Evolutionary conservation across 129 eudicot genomes (phyloP), one percentile per base, ranked within the genome.

Genomic region (Pulicaria dysenterica): DNA sequence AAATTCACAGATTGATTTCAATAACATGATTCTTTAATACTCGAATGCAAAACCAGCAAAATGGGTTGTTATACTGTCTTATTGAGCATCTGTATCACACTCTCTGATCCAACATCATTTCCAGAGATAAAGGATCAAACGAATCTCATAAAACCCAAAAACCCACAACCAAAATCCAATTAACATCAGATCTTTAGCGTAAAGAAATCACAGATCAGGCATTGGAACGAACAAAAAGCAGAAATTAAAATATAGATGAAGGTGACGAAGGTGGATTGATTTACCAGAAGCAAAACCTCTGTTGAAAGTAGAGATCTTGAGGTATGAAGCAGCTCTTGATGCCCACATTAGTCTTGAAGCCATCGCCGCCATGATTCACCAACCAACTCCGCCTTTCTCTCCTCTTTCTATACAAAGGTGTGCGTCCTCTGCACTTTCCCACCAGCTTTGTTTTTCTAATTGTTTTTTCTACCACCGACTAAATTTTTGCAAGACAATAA

Each of bases 201-300:
- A 58, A 36, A 11, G 44, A 36, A 37, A 59, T 59, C 6, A 56
- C 62, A 56, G 63, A 31, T 31, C 1, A 31, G 0, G 4, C 4
- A 7, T 8, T 8, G 3, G 14, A 34, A 48, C 6, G 15, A 56
- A 65, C 15, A 41, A 70, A 78, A 15, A 24, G 31, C 55, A 8
- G 48, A 14, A 7, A 74, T n/a, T 2, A 4, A 24, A 31, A 72
- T 24, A 24, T 24, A 24, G 31, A 72, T 8, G 64, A 70, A 75
- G 76, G 54, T 17, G 51, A 69, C 38, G 77, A 63, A 61, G 60
- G 47, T 2, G 36, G 60, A 6, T 46, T 38, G 49, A 55, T 67
- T 54, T 83, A 90, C 97, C 97, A 53, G 95, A 76, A 72, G 95
- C 91, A 65, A 85, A 91, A 31, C 82, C 84, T 72, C 96, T 68